Evolutionary conservation across 352 stramenopile genomes (phyloP), one percentile per base, ranked within the genome.

Genomic region (Phytophthora colocasiae): DNA sequence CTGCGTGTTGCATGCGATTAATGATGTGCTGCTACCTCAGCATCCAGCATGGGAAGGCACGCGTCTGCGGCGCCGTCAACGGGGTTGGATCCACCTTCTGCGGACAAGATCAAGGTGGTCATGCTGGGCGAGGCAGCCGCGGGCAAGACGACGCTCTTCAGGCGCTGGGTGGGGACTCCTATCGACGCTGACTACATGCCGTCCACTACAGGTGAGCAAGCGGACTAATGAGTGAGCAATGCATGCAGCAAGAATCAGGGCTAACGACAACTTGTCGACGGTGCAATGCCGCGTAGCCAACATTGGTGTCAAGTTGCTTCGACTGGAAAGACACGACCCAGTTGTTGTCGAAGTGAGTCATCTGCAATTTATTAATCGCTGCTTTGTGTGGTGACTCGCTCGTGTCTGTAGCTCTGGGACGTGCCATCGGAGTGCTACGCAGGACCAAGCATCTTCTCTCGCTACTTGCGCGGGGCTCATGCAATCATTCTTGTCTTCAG

Each of bases 141-240:
- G 24, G 82, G 82, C 12, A 91, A 89, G 57, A 88, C 82, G 10
- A 66, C 65, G 52, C 67, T 91, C 4, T 89, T 89, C 56, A 71
- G 66, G 5, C 74, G 78, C 17, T 79, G 86, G 48, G 57, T 89
- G 31, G 75, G 80, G 4, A 55, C 71, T 10, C 12, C 34, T 17
- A 46, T 69, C 9, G 31, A 69, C 1, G 8, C 0, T 0, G 67
- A 80, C 19, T 73, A 80, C 41, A 44, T 26, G 6, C 49, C 74
- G 31, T 84, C 82, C 5, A 78, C 78, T 6, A 61, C 74, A 17
- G 80, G 77, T 89, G 40, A 59, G 62, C 45, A 65, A 54, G 38
- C 38, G 15, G 39, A 17, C 29, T 31, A 32, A 44, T 38, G 29
- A 14, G 31, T 53, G 31, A 44, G 11, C 19, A 44, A 29, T 39